Conservation (phyloP, 2,329 filamentous ascomycete genomes). For the Rhynchosporium graminicola region DNA sequence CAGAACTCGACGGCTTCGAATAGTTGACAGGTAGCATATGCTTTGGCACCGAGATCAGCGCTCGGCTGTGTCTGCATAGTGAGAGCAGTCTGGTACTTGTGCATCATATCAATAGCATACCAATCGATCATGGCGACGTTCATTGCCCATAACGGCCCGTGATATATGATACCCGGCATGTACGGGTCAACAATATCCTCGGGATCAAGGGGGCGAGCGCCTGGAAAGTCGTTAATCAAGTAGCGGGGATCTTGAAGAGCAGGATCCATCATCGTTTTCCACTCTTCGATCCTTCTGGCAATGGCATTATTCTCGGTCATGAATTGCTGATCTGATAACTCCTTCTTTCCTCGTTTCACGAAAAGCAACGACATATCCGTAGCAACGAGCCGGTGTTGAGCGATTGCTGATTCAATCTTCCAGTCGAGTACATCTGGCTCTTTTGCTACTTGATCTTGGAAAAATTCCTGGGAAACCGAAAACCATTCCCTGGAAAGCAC, state of each 20-base stretch:
- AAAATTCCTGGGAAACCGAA: constrained; percentile 50
- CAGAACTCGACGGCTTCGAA: constrained; percentile 78
- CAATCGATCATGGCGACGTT: constrained; percentile 78
- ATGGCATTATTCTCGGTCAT: constrained; percentile 59
- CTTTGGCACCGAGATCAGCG: constrained; percentile 59
- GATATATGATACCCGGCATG: constrained; percentile 67
- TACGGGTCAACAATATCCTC: constrained; percentile 76
- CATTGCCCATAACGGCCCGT: constrained; percentile 69
- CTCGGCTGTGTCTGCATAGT: constrained; percentile 50
- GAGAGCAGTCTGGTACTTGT: constrained; percentile 69
- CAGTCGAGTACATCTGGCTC: constrained; percentile 65
- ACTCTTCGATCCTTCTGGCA: constrained; percentile 48
- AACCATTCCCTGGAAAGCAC: constrained; percentile 81
- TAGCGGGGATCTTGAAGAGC: constrained; percentile 61
- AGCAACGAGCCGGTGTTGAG: constrained; percentile 69
- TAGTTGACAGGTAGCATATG: constrained; percentile 72
- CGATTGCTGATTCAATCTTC: constrained; percentile 67
- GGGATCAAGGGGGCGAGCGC: constrained; percentile 52
- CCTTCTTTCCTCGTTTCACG: constrained; percentile 63
- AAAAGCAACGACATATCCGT: constrained; percentile 81
- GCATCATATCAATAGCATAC: constrained; percentile 78
- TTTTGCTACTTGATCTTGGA: constrained; percentile 56
- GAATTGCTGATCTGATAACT: constrained; percentile 67
- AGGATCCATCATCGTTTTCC: constrained; percentile 60
- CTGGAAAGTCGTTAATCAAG: constrained; percentile 64